Percentiles rank a stretch among this genome's conserved stretches.
Evolutionary conservation across 345 rosid genomes (phyloP).

Genomic region (Gossypium raimondii): DNA sequence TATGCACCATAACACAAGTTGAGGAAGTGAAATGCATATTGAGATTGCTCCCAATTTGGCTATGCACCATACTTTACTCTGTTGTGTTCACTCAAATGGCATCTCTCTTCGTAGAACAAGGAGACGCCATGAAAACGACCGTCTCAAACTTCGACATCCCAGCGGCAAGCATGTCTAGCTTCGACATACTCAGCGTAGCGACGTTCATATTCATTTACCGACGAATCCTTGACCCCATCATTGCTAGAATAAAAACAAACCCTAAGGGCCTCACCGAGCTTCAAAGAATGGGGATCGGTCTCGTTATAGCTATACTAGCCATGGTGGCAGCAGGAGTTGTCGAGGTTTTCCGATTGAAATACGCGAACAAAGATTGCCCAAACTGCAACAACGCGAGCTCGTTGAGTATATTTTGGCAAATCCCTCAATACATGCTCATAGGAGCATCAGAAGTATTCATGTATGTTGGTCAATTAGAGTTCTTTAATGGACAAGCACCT

Average conservation of each 20-base stretch:
- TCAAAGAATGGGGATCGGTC: conserved; percentile 90
- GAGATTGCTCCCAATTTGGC: conserved; percentile 89
- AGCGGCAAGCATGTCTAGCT: conserved; percentile 91
- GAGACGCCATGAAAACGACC: conserved; percentile 73
- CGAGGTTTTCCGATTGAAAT: conserved; percentile 57
- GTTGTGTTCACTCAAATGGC: conserved; percentile 99
- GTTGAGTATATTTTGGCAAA: conserved; percentile 90
- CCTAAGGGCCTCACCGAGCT: conserved; percentile 74
- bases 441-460: conserved; percentile 99
- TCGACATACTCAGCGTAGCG: conserved; percentile 87
- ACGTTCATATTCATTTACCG: conserved; percentile 71
- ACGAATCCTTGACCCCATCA: conserved; percentile 59
- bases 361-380: conserved; percentile 39
- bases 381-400: conserved; percentile 50
- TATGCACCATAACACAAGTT: conserved; percentile 81
- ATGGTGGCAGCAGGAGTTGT: conserved; percentile 80
- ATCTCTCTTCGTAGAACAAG: conserved; percentile 92
- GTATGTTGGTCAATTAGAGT: conserved; percentile 95
- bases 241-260: conserved; percentile 39
- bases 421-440: conserved; percentile 81
- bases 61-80: conserved; percentile 91
- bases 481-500: conserved; percentile 90
- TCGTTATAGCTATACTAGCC: conserved; percentile 67
- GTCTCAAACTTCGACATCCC: conserved; percentile 60
- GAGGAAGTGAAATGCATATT: conserved; percentile 96